Conservation (phyloP, 2,329 filamentous ascomycete species). For the Domatiomyces catenatus region DNA sequence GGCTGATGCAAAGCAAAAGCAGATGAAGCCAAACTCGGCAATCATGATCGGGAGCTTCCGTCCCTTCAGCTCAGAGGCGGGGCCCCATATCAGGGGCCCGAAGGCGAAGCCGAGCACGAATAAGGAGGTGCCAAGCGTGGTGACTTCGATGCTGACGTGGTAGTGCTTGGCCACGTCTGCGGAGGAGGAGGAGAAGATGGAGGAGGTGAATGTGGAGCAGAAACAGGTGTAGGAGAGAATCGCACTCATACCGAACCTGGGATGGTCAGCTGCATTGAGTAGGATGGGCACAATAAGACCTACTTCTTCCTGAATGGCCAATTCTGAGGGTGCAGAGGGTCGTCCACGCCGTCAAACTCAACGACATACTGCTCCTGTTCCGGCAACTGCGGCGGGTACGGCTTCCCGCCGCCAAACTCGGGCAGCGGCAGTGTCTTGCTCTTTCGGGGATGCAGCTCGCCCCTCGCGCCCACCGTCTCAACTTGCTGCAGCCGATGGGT, state of each 20-base stretch:
- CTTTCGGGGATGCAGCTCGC: conserved; percentile 17
- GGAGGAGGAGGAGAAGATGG: conserved; percentile 56
- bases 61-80: conserved; percentile 37
- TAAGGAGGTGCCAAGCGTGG: conserved; percentile 26
- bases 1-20: conserved; percentile 36
- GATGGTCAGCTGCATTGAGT: background rate
- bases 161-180: conserved; percentile 41
- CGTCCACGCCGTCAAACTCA: conserved; percentile 67
- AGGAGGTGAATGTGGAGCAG: conserved; percentile 39
- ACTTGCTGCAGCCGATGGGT: conserved; percentile 24
- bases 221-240: conserved; percentile 17
- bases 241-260: conserved; percentile 11
- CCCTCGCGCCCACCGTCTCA: conserved; percentile 28
- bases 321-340: conserved; percentile 76
- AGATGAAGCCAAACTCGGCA: conserved; percentile 35
- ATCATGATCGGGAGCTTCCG: conserved; percentile 34
- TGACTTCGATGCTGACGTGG: conserved; percentile 34
- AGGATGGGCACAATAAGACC: background rate
- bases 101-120: conserved; percentile 35
- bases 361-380: conserved; percentile 46
- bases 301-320: conserved; percentile 64
- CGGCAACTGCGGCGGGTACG: conserved; percentile 40
- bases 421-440: conserved; percentile 23
- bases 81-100: conserved; percentile 37
- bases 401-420: conserved; percentile 38